Evolutionary conservation across 164 flowering plant genomes (phyloP), one percentile per base, ranked within the genome.

Genomic region (Vitis amurensis): DNA sequence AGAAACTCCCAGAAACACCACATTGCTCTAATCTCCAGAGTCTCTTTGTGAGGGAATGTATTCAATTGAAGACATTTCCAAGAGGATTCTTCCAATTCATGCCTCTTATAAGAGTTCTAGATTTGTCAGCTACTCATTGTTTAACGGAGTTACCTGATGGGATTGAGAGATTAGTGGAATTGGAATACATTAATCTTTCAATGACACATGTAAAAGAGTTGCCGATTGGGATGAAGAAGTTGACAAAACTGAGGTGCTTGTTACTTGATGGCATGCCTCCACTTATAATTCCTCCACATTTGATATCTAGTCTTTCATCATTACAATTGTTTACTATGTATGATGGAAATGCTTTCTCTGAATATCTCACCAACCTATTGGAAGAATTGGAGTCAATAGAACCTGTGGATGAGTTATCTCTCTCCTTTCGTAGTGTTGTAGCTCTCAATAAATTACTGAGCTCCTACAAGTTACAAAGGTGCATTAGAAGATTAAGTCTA

Each of bases 141-240:
- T 52, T 73, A 48, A n/a, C 14, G 0, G 7, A 2, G 8, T 59
- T 74, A 8, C 69, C 73, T 0, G 12, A 4, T 29, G 68, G n/a
- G 16, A 50, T 74, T 56, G 29, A 9, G 1, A 2, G 16, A 3
- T 58, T 68, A 12, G 13, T 27, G 1, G 27, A 13, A 9, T 50
- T 73, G 56, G 30, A 27, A 11, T 55, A 52, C 27, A 71, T 73
- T 8, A 73, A 73, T 30, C 50, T 73, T 9, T 68, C 73, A 1
- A 11, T 2, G 0, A 74, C 72, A 14, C 1, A 1, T 0, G 50
- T 68, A 59, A 2, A 4, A 7, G 47, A 13, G n/a, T 37, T 74
- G 52, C 77, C 77, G 4, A 2, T 17, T 62, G 68, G 37, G n/a
- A 5, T 68, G 0, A 37, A 11, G 30, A 30, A 55, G 3, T 17